These are phyloP conservation scores for Colletotrichum caudatum DNA, from an alignment of 2,329 filamentous ascomycete genomes.

Conservation along the genomic window DNA sequence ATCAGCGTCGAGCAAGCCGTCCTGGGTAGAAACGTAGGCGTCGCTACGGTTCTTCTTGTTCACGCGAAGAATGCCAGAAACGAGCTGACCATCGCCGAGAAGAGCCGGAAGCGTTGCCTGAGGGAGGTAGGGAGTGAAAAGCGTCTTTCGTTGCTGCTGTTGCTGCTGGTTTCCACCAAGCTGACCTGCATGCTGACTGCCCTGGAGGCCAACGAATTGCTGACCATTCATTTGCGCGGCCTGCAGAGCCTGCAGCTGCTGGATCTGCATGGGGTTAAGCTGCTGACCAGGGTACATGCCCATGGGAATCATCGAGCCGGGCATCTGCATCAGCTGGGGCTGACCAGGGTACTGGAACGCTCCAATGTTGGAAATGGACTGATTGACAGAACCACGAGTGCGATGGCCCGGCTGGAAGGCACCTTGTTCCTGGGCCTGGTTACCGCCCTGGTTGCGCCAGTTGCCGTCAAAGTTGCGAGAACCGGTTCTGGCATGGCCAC, in stretches of 20 bases:
- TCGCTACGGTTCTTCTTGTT: constrained; percentile 99
- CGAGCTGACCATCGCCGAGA: constrained; percentile 90
- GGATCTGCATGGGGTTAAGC: constrained; percentile 87
- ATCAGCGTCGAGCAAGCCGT: constrained; percentile 89
- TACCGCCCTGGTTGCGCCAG: constrained; percentile 85
- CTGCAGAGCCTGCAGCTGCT: constrained; percentile 92
- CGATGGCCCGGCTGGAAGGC: constrained; percentile 95
- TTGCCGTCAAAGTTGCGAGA: constrained; percentile 98
- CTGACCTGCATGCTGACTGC: constrained; percentile 79
- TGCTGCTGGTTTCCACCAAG: constrained; percentile 77
- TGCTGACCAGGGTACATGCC: constrained; percentile 88
- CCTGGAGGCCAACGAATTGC: constrained; percentile 74
- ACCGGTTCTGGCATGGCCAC: constrained; percentile 82
- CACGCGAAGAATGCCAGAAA: constrained; percentile 94
- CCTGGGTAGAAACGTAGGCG: constrained; percentile 94
- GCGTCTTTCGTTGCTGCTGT: constrained; percentile 94
- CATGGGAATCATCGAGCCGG: constrained; percentile 87
- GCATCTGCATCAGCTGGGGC: constrained; percentile 87
- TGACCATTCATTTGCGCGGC: constrained; percentile 86
- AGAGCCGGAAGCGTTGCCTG: constrained; percentile 94
- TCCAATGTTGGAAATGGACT: constrained; percentile 85
- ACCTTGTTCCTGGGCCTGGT: constrained; percentile 78
- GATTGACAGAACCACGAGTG: constrained; percentile 82
- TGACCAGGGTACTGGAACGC: constrained; percentile 91
- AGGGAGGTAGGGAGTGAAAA: constrained; percentile 97